These are phyloP conservation scores for Decorospora gaudefroyi DNA, from an alignment of 2,329 filamentous ascomycete genomes.

Conservation along the genomic window DNA sequence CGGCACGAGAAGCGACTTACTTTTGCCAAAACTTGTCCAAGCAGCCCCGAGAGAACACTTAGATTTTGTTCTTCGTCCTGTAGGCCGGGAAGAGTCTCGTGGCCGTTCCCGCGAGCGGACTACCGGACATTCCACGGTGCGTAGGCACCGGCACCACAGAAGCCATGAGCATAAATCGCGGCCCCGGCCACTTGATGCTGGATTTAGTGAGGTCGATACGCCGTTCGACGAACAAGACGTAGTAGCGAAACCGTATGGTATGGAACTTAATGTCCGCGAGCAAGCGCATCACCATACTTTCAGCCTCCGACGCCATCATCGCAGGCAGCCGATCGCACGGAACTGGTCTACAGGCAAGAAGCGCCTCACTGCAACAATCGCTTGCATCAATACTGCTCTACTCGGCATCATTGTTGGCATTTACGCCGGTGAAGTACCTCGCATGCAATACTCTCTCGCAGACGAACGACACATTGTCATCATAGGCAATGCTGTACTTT, in stretches of 20 bases:
- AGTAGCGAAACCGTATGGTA: conserved; percentile 20
- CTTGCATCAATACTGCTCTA: conserved; percentile 73
- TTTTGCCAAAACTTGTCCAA: conserved; percentile 30
- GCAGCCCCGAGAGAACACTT: conserved; percentile 34
- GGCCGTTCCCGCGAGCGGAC: conserved; percentile 27
- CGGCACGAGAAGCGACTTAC: conserved; percentile 27
- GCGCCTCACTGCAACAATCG: conserved; percentile 67
- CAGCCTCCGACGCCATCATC: conserved; percentile 53
- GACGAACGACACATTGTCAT: conserved; percentile 70
- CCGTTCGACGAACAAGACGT: conserved; percentile 29
- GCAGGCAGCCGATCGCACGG: conserved; percentile 68
- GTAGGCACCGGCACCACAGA: conserved; percentile 14
- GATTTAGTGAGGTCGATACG: conserved; percentile 16
- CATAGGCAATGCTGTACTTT: conserved; percentile 74
- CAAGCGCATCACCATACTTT: conserved; percentile 45
- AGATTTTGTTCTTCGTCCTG: conserved; percentile 37
- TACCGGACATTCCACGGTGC: conserved; percentile 4
- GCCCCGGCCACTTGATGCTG: conserved; percentile 11
- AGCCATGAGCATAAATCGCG: conserved; percentile 14
- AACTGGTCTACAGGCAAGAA: conserved; percentile 73
- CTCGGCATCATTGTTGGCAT: conserved; percentile 73
- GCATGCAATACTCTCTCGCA: conserved; percentile 75
- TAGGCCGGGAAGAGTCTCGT: conserved; percentile 30
- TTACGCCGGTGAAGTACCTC: conserved; percentile 76
- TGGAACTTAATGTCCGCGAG: conserved; percentile 28